Evolutionary conservation across 768 basidiomycete species (phyloP).

Genomic region (Tylopilus plumbeoviolaceoides): DNA sequence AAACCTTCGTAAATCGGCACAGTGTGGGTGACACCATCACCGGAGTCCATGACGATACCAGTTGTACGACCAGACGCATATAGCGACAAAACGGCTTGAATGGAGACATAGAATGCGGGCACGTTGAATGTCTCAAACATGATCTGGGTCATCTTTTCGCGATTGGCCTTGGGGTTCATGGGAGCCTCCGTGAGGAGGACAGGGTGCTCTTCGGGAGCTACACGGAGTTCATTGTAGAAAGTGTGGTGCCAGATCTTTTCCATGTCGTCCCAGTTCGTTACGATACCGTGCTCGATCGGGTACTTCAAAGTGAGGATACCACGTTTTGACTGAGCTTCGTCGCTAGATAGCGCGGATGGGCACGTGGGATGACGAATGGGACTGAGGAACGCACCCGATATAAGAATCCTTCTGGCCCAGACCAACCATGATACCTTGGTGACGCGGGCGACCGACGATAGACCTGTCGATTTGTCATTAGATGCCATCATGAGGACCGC

Average conservation of each 20-base stretch:
- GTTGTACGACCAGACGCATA: conserved; percentile 96
- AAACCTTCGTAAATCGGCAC: conserved; percentile 98
- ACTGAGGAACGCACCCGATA: conserved; percentile 58
- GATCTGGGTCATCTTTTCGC: conserved; percentile 75
- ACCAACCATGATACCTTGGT: conserved; percentile 95
- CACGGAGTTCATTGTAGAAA: conserved; percentile 82
- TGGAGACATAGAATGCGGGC: conserved; percentile 71
- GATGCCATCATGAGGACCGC: conserved; percentile 4
- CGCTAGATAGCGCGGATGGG: conserved; percentile 42
- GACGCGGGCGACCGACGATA: conserved; percentile 92
- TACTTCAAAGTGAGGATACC: conserved; percentile 93
- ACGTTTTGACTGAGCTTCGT: conserved; percentile 92
- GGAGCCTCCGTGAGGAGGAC: conserved; percentile 70
- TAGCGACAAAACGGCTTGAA: conserved; percentile 70
- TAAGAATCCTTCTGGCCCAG: conserved; percentile 98
- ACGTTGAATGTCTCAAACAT: conserved; percentile 80
- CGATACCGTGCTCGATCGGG: conserved; percentile 91
- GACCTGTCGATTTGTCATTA: conserved; percentile 46
- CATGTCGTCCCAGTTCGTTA: conserved; percentile 99
- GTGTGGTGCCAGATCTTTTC: conserved; percentile 99
- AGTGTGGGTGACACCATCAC: conserved; percentile 94
- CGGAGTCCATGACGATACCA: conserved; percentile 92
- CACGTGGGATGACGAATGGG: conserved; percentile 5
- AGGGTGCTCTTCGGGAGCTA: conserved; percentile 74
- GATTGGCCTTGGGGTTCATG: conserved; percentile 68